Percentiles rank a stretch among this genome's conserved stretches.
These are phyloP conservation scores for Teunomyces barrocoloradensis DNA, from an alignment of 805 yeast genomes.

Conservation along the genomic window DNA sequence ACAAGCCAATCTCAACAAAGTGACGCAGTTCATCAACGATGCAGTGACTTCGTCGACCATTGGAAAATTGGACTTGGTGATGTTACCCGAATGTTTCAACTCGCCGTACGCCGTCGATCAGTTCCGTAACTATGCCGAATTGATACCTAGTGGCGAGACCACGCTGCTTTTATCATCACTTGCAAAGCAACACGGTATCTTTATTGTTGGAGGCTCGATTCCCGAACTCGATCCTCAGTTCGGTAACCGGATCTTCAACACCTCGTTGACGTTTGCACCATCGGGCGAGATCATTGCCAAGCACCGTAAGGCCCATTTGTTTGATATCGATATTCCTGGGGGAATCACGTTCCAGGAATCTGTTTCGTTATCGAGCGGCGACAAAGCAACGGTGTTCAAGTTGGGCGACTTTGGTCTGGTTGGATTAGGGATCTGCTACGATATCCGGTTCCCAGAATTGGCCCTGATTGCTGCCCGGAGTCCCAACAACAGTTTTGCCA, in stretches of 20 bases:
- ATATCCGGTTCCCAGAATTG: conserved; percentile 76
- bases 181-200: conserved; percentile 64
- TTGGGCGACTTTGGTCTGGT: conserved; percentile 63
- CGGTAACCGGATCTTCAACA: conserved; percentile 41
- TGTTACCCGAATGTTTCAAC: conserved; percentile 94
- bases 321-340: conserved; percentile 89
- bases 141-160: conserved; percentile 72
- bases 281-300: conserved; percentile 77
- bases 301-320: conserved; percentile 87
- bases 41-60: conserved; percentile 47
- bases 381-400: conserved; percentile 74
- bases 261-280: conserved; percentile 55
- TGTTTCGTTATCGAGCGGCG: conserved; percentile 71
- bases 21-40: conserved; percentile 55
- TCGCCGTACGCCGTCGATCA: conserved; percentile 89
- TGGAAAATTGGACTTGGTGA: conserved; percentile 60
- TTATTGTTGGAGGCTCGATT: conserved; percentile 85
- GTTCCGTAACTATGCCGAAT: conserved; percentile 84
- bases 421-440: conserved; percentile 87
- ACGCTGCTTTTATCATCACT: conserved; percentile 58
- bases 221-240: conserved; percentile 66
- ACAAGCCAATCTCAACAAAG: conserved; percentile 69
- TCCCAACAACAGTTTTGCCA: conserved; percentile 63
- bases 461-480: conserved; percentile 65
- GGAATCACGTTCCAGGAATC: conserved; percentile 88